A percentile compares a stretch with the other conserved stretches of the same genome.
phyloP scores from a whole-genome alignment of 2,329 filamentous ascomycete species.

The Myrmaecium sp. region DNA sequence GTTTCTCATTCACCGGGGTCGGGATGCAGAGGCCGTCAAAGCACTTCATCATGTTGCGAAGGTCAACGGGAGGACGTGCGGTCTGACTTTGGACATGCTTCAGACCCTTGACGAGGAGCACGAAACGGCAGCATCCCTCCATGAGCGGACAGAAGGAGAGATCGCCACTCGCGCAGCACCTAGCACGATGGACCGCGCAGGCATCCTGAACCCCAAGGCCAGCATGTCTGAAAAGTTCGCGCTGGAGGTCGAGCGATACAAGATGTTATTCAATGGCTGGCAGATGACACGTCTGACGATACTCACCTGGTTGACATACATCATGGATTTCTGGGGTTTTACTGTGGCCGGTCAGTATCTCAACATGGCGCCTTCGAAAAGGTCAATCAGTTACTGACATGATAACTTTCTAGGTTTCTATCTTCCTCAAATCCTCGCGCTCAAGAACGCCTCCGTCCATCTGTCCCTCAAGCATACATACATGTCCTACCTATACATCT shows the following conservation, averaged over 20 bases:
- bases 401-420: conserved; percentile 25
- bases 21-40: conserved; percentile 33
- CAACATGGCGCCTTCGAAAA: too few relatives aligned
- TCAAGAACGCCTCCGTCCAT: conserved; percentile 31
- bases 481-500: conserved; percentile 37
- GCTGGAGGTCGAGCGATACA: conserved; percentile 26
- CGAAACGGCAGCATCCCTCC: conserved; percentile 7
- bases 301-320: conserved; percentile 34
- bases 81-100: conserved; percentile 19
- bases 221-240: conserved; percentile 17
- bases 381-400: neutral
- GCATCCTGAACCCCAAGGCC: conserved; percentile 15
- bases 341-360: conserved; percentile 24
- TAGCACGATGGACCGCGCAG: neutral
- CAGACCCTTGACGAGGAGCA: conserved; percentile 17
- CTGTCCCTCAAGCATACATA: conserved; percentile 32
- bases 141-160: too few relatives aligned
- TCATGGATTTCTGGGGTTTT: conserved; percentile 34
- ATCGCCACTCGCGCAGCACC: neutral
- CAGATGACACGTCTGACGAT: conserved; percentile 29
- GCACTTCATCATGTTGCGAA: conserved; percentile 27
- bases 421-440: conserved; percentile 32
- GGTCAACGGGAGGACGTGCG: conserved; percentile 21
- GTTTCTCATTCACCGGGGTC: conserved; percentile 36
- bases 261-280: conserved; percentile 26